Evolutionary conservation across 2,329 filamentous ascomycete genomes (phyloP).

Genomic region (Calycina marina): DNA sequence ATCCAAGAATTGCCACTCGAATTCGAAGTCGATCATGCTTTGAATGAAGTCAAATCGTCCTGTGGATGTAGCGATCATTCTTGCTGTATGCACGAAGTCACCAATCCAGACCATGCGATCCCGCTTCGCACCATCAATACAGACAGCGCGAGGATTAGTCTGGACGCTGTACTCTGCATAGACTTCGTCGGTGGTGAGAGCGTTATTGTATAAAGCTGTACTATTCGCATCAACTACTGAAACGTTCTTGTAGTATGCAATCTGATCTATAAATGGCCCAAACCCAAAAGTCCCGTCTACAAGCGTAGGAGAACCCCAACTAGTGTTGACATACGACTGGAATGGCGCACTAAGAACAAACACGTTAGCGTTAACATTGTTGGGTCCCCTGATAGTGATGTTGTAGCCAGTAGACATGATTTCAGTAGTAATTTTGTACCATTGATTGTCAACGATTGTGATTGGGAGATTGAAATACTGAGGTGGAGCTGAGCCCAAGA

Average conservation of each 20-base stretch:
- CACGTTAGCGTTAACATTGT: too few relatives aligned
- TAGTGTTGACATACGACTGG: too few relatives aligned
- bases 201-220: constrained; percentile 22
- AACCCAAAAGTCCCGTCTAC: too few relatives aligned
- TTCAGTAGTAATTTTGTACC: constrained; percentile 28
- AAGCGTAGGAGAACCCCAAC: too few relatives aligned
- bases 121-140: constrained; percentile 28
- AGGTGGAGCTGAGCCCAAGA: constrained; percentile 17
- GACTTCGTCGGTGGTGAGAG: constrained; percentile 14
- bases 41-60: constrained; percentile 23
- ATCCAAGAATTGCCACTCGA: constrained; percentile 16
- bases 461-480: constrained; percentile 18
- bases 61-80: constrained; percentile 25
- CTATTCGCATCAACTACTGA: constrained; percentile 17
- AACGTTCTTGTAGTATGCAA: constrained; percentile 25
- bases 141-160: constrained; percentile 23
- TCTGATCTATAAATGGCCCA: constrained; percentile 27
- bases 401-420: too few relatives aligned
- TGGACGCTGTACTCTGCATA: constrained; percentile 26
- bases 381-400: too few relatives aligned
- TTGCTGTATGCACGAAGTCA: constrained; percentile 28
- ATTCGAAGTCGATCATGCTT: constrained; percentile 22
- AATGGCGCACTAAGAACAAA: too few relatives aligned
- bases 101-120: constrained; percentile 29
- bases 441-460: constrained; percentile 21